Base-by-base conservation (phyloP, 768 basidiomycete genomes). In the Rhodotorula diobovata region DNA sequence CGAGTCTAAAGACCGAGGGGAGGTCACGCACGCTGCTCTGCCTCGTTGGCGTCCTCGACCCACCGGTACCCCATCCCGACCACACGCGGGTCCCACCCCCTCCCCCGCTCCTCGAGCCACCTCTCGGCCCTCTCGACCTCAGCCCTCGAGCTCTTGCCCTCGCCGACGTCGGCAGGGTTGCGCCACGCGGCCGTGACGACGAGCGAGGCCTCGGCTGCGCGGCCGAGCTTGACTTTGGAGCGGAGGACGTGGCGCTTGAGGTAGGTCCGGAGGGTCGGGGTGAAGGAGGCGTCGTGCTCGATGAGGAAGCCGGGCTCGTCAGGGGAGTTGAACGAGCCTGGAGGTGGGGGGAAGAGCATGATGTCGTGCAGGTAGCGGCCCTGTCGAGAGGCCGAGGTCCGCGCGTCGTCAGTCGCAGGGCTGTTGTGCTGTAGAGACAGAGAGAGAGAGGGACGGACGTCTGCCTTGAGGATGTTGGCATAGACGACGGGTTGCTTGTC, bases 311-410 rank as follows among this genome's bases (percentile, higher is more conserved):
- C 56, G 66, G 66, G 39, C 14, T 71, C 54, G 66, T 12, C 14
- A 5, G 41, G 41, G 41, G 63, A 61, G 28, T 74, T 85, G 84
- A 73, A 87, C 85, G 39, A 51, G 55, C 88, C 84, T 2, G 84
- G 79, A 58, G 81, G 81, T 18, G 82, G 82, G 23, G 88, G 87
- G 79, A 91, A 90, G 72, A 96, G 83, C 81, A 98, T 93, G 61
- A 89, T 81, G 80, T 97, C 94, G 78, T 93, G 88, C 57, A 96
- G 82, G 41, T 98, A 87, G 78, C 93, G 85, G 51, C 95, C 95
- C 93, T 94, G 57, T n/a, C n/a, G n/a, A n/a, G n/a, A n/a, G n/a
- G n/a, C n/a, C 25, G 61, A 5, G 55, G 30, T 12, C 25, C 25
- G 28, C 1, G 50, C 18, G 30, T 32, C 41, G 21, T 25, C 18